A percentile compares a stretch with the other conserved stretches of the same genome.
phyloP scores from a whole-genome alignment of 2,329 filamentous ascomycete genomes.

The Penicillium freii region DNA sequence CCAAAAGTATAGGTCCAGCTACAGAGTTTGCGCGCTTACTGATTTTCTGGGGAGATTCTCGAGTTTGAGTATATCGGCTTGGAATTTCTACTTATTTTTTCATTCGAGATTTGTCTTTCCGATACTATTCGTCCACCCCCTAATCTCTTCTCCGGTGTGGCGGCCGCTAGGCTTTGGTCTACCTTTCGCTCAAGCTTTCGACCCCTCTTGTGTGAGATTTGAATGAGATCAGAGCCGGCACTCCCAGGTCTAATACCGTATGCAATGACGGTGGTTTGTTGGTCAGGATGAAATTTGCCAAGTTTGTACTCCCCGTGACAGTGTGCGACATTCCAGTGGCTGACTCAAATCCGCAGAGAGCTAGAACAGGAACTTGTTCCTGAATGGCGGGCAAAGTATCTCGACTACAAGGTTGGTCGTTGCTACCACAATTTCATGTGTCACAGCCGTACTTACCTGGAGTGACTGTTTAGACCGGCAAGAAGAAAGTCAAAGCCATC shows the following conservation, averaged over 20 bases:
- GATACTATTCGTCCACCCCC: not conserved
- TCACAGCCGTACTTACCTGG: not conserved
- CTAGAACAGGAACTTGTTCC: constrained; percentile 84
- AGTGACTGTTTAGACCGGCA: constrained; percentile 58
- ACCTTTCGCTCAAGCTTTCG: not conserved
- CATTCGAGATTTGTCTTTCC: not conserved
- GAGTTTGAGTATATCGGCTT: not conserved
- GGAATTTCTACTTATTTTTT: not conserved
- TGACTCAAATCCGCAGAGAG: constrained; percentile 53
- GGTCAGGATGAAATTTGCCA: constrained; percentile 60
- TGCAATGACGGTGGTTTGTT: constrained; percentile 20
- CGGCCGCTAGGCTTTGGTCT: not conserved
- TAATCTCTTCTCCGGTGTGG: not conserved
- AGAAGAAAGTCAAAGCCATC: constrained; percentile 89
- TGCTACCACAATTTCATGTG: constrained; percentile 7
- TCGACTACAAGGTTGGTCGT: constrained; percentile 76
- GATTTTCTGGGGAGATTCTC: not conserved
- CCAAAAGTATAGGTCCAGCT: constrained; percentile 12
- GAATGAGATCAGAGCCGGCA: not conserved
- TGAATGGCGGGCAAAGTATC: constrained; percentile 92
- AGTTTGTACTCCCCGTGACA: constrained; percentile 40
- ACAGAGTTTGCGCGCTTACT: constrained; percentile 2
- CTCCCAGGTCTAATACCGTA: not conserved
- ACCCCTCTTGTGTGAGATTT: constrained; percentile 3
- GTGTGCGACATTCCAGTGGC: constrained; percentile 17